Conservation (phyloP, 371 early-diverging fungal genomes). For the Mortierella sp. region DNA sequence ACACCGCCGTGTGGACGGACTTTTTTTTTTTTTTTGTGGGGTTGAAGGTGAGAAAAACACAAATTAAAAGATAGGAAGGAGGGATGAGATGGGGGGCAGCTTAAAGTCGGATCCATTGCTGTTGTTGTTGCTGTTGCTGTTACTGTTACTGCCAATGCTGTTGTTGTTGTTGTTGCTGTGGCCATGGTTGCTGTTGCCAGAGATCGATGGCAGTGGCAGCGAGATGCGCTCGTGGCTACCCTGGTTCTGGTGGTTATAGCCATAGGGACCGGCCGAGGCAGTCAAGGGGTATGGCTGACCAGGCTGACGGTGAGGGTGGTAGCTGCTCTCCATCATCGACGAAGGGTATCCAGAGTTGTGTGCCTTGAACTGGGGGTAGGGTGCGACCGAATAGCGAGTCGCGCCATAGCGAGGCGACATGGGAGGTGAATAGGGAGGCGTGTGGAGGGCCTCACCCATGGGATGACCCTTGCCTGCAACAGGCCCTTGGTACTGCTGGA, state of each 20-base stretch:
- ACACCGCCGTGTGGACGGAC: neutral
- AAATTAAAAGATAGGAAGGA: constrained; percentile 37
- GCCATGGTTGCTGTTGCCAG: constrained; percentile 13
- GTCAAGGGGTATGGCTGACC: constrained; percentile 18
- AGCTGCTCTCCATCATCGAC: constrained; percentile 49
- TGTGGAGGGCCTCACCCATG: constrained; percentile 31
- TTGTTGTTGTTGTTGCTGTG: constrained; percentile 5
- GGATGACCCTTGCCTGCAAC: constrained; percentile 2
- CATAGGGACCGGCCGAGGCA: constrained; percentile 4
- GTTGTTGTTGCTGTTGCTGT: constrained; percentile 18
- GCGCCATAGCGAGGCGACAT: constrained; percentile 46
- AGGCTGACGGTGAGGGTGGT: constrained; percentile 36
- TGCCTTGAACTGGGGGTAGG: constrained; percentile 38
- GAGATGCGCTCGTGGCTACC: constrained; percentile 24
- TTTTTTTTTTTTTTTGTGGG: constrained; percentile 16
- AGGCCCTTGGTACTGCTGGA: constrained; percentile 16
- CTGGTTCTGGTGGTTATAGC: neutral
- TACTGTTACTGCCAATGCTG: constrained; percentile 13
- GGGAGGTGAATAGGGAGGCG: constrained; percentile 54
- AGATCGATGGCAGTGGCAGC: constrained; percentile 64
- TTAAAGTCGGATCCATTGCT: constrained; percentile 41
- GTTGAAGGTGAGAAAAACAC: constrained; percentile 11
- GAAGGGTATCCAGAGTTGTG: constrained; percentile 35
- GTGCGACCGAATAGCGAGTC: constrained; percentile 37
- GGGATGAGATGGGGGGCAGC: constrained; percentile 49